Conservation (phyloP, 2,329 filamentous ascomycete species). For the Phyllosticta paracitricarpa region DNA sequence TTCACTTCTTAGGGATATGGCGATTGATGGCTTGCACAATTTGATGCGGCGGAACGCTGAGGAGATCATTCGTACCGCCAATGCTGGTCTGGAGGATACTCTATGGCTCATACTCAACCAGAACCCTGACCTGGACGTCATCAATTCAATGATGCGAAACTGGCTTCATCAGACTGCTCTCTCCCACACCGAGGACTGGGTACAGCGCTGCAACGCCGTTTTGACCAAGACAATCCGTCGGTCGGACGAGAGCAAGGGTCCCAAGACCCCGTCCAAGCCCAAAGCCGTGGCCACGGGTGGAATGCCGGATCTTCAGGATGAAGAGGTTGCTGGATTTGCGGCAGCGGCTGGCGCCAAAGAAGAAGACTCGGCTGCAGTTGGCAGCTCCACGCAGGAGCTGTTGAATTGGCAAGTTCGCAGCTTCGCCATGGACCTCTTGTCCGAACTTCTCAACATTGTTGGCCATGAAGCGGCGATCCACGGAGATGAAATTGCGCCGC, state of each 20-base stretch:
- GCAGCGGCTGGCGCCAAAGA: conserved; percentile 52
- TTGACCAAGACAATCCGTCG: conserved; percentile 77
- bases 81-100: conserved; percentile 74
- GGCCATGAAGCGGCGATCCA: conserved; percentile 69
- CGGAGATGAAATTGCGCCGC: conserved; percentile 61
- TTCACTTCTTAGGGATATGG: conserved; percentile 62
- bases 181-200: conserved; percentile 70
- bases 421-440: conserved; percentile 84
- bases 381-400: conserved; percentile 60
- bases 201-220: conserved; percentile 77
- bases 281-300: conserved; percentile 22
- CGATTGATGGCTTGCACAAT: conserved; percentile 82
- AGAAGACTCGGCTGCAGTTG: conserved; percentile 30
- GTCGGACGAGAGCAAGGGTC: conserved; percentile 33
- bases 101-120: conserved; percentile 84
- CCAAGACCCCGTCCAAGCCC: conserved; percentile 36
- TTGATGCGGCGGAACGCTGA: conserved; percentile 87
- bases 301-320: conserved; percentile 77
- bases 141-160: conserved; percentile 80
- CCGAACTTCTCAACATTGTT: conserved; percentile 70
- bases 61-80: conserved; percentile 67
- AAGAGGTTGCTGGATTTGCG: conserved; percentile 93
- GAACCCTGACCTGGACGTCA: conserved; percentile 62
- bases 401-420: conserved; percentile 92
- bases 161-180: conserved; percentile 90